Evolutionary conservation across 495 filamentous ascomycete genomes (phyloP), one percentile per base, ranked within the genome.

Genomic region (Geopyxis carbonaria): DNA sequence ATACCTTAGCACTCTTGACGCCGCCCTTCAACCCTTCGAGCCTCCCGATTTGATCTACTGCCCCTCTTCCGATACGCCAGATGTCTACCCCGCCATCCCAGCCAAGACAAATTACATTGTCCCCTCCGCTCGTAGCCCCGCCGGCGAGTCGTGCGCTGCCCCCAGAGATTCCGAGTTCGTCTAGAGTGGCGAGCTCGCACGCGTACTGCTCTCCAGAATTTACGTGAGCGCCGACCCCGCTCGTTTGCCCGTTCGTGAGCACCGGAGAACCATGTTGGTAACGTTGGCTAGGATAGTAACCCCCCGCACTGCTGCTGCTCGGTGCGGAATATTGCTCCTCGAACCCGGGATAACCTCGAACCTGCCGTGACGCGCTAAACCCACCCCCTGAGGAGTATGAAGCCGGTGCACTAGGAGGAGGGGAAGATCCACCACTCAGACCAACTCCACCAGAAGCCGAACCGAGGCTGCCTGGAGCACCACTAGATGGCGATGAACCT

Each of bases 1-100:
- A 22, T 52, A 56, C 53, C 53, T 56, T 56, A 32, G 47, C 53
- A 46, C 52, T 44, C 31, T 45, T 56, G 21, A 56, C 53, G 15
- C 47, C 44, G 20, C 53, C 53, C 14, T 41, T 38, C 14, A 56
- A 40, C 23, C 53, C 53, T 21, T 55, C 52, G 21, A 56, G 31
- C 40, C 52, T 45, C 7, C 53, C 53, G 18, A 56, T 39, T n/a
- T 45, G 44, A 6, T 56, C 53, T 16, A 56, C 20, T 22, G 46
- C 42, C 5, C 48, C 46, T 34, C 47, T 42, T 22, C 52, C 53
- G 34, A 56, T 35, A 20, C 39, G 46, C 53, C 52, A 56, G 13
- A 56, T 29, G 42, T 56, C 53, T 14, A 56, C 39, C 18, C 53
- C 53, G 8, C 53, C 53, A 33, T 56, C 52, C 44, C 47, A 56